phyloP scores from a whole-genome alignment of 2,329 filamentous ascomycete species.

The Zopfia rhizophila region DNA sequence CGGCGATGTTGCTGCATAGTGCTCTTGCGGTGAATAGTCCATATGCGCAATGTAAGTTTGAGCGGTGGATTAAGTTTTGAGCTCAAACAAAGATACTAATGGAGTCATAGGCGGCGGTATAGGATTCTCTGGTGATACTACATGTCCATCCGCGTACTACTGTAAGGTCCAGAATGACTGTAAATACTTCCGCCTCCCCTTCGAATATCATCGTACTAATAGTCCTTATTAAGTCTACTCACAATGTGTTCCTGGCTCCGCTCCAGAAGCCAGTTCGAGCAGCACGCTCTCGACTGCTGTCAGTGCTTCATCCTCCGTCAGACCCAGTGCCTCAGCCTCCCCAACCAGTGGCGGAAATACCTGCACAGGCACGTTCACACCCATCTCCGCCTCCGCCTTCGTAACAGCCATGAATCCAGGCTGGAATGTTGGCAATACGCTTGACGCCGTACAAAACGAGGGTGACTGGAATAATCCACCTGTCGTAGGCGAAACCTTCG shows the following conservation, averaged over 20 bases:
- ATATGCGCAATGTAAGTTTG: slow-evolving; percentile 22
- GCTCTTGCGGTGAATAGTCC: slow-evolving; percentile 17
- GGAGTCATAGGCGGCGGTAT: slow-evolving; percentile 20
- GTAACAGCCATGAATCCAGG: slow-evolving; percentile 63
- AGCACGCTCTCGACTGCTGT: slow-evolving; percentile 6
- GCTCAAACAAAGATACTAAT: slow-evolving; percentile 6
- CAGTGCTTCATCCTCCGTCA: slow-evolving; percentile 16
- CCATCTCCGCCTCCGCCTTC: slow-evolving; percentile 59
- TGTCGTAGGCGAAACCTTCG: slow-evolving; percentile 62
- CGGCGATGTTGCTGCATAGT: slow-evolving; percentile 19
- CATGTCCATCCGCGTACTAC: slow-evolving; percentile 17
- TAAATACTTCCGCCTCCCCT: slow-evolving; percentile 1
- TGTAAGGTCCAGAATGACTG: slow-evolving; percentile 26
- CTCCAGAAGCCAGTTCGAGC: slow-evolving; percentile 5
- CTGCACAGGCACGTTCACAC: slow-evolving; percentile 57
- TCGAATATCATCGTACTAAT: slow-evolving; percentile 1
- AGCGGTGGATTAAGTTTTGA: not conserved
- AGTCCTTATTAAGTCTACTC: slow-evolving; percentile 16
- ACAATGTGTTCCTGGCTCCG: slow-evolving; percentile 21
- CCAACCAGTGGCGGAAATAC: slow-evolving; percentile 11
- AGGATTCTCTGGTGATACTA: slow-evolving; percentile 20
- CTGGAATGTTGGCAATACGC: slow-evolving; percentile 71
- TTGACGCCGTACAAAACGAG: slow-evolving; percentile 67
- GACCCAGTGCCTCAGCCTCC: slow-evolving; percentile 10
- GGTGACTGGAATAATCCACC: slow-evolving; percentile 69